Evolutionary conservation across 1,284 basidiomycete genomes (phyloP).

Genomic region (Naganishia cerealis): DNA sequence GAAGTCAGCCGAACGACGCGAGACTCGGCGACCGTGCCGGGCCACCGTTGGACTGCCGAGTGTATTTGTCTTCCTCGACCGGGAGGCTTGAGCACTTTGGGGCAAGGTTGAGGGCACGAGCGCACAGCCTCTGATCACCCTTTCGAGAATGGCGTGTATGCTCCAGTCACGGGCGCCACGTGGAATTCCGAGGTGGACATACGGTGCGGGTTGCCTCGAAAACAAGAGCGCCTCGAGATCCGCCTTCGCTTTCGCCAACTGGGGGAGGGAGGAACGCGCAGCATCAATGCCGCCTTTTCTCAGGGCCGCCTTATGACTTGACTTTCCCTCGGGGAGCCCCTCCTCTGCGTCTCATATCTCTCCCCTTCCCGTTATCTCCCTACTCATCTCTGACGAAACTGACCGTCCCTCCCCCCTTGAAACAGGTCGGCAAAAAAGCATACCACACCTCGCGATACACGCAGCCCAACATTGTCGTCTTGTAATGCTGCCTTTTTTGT

Average conservation of each 20-base stretch:
- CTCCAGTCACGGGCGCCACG: too few species aligned
- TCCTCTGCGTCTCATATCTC: background rate
- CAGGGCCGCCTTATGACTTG: too few species aligned
- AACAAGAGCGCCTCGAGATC: too few species aligned
- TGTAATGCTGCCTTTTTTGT: conserved; percentile 39
- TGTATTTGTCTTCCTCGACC: background rate
- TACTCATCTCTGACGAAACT: conserved; percentile 1
- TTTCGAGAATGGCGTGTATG: too few species aligned
- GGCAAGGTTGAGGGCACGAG: too few species aligned
- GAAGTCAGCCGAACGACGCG: background rate
- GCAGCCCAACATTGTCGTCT: conserved; percentile 59
- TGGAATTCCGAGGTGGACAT: too few species aligned
- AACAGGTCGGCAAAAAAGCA: conserved; percentile 73
- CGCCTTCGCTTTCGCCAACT: too few species aligned
- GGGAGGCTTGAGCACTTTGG: background rate
- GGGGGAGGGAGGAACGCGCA: too few species aligned
- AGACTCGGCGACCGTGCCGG: background rate
- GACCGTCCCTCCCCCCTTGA: conserved; percentile 7
- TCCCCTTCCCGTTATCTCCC: background rate
- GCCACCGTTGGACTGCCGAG: background rate
- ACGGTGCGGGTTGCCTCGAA: too few species aligned
- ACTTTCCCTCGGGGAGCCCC: background rate
- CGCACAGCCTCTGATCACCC: too few species aligned
- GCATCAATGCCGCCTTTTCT: too few species aligned
- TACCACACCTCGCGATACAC: conserved; percentile 82